Evolutionary conservation across 2,329 filamentous ascomycete genomes (phyloP).

Genomic region (Cadophora malorum): DNA sequence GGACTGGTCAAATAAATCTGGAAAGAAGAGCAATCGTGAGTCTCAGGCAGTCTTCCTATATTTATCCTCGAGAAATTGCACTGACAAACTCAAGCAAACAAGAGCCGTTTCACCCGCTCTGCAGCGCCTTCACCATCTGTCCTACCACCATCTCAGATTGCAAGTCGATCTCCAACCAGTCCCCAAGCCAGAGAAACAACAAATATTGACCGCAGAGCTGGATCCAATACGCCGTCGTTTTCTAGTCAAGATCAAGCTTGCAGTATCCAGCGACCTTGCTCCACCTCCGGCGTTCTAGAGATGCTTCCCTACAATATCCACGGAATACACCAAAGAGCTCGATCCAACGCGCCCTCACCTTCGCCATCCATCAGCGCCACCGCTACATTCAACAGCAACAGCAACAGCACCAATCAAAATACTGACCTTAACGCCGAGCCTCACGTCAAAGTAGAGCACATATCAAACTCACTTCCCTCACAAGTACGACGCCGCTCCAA

Average conservation of each 20-base stretch:
- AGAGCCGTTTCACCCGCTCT: not conserved
- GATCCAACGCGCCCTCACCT: not conserved
- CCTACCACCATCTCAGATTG: no score
- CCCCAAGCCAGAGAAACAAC: no score
- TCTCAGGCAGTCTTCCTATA: no score
- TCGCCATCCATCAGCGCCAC: not conserved
- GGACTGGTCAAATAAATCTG: no score
- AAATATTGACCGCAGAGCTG: no score
- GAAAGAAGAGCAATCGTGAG: not conserved
- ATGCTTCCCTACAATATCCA: not conserved
- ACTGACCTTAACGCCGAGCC: not conserved
- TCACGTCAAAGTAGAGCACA: no score
- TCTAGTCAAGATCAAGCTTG: no score
- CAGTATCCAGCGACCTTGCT: no score
- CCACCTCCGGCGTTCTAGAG: not conserved
- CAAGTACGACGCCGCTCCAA: not conserved
- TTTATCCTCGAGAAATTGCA: not conserved
- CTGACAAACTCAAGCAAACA: not conserved
- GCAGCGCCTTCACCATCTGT: constrained; percentile 4
- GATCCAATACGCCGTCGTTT: no score
- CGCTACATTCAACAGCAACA: not conserved
- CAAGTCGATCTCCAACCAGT: no score
- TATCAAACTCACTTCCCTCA: not conserved
- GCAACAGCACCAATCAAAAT: no score
- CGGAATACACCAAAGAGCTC: not conserved